Conservation (phyloP, 805 yeast genomes). For the Metschnikowia hibisci region DNA sequence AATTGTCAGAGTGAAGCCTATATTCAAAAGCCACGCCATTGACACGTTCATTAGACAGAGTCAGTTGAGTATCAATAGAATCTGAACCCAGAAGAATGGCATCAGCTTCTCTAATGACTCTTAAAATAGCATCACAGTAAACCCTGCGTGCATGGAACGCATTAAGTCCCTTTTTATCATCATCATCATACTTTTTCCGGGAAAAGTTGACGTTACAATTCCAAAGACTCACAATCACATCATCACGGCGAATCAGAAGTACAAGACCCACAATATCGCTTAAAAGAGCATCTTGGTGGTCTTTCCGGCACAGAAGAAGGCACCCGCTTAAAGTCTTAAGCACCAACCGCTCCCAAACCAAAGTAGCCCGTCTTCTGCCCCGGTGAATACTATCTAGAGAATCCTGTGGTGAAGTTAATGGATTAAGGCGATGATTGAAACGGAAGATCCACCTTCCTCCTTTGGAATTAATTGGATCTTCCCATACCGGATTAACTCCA, state of each 20-base stretch:
- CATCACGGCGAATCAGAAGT: conserved; percentile 55
- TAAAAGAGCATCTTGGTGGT: conserved; percentile 35
- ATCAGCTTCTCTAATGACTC: conserved; percentile 48
- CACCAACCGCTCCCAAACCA: conserved; percentile 56
- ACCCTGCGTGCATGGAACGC: conserved; percentile 43
- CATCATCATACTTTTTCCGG: conserved; percentile 22
- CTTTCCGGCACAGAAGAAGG: conserved; percentile 38
- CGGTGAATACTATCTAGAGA: conserved; percentile 18
- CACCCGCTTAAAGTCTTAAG: conserved; percentile 50
- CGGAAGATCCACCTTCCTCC: conserved; percentile 66
- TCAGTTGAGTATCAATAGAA: conserved; percentile 28
- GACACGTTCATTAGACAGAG: conserved; percentile 39
- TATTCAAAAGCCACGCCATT: conserved; percentile 46
- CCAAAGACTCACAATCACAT: conserved; percentile 60
- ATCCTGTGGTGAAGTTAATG: conserved; percentile 11
- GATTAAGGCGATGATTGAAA: conserved; percentile 34
- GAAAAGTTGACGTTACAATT: conserved; percentile 44
- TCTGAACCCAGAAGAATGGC: conserved; percentile 36
- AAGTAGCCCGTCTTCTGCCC: conserved; percentile 33
- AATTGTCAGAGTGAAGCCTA: conserved; percentile 41
- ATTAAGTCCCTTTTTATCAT: conserved; percentile 29
- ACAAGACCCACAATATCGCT: conserved; percentile 59
- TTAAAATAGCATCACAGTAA: conserved; percentile 44
- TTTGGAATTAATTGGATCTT: conserved; percentile 53
- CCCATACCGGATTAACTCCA: conserved; percentile 65